These are phyloP conservation scores for Aspergillus brasiliensis DNA, from an alignment of 2,329 filamentous ascomycete genomes.

Conservation along the genomic window DNA sequence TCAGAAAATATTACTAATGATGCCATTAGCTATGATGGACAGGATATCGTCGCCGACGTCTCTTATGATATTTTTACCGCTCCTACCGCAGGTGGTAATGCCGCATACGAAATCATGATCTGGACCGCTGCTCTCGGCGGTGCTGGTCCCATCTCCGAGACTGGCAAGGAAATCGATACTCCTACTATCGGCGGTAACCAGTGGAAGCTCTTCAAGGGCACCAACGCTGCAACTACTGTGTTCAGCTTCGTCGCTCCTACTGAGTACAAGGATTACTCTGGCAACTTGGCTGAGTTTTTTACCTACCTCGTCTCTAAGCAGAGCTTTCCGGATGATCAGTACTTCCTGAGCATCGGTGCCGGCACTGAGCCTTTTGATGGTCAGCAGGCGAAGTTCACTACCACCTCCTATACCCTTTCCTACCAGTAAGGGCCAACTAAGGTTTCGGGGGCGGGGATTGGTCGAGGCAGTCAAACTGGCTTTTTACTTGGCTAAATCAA, in stretches of 20 bases:
- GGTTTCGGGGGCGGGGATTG: no score
- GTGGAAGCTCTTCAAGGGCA: conserved; percentile 62
- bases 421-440: no score
- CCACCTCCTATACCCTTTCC: no score
- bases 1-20: no score
- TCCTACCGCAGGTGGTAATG: conserved; percentile 45
- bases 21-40: conserved; percentile 54
- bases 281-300: not conserved
- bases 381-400: conserved; percentile 42
- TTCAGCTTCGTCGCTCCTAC: conserved; percentile 57
- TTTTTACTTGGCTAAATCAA: no score
- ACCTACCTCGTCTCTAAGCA: not conserved
- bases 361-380: conserved; percentile 62
- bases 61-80: conserved; percentile 62
- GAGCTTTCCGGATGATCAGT: not conserved
- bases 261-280: conserved; percentile 24
- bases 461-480: no score
- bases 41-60: conserved; percentile 55
- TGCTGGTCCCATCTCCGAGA: conserved; percentile 55
- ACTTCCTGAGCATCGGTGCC: conserved; percentile 35
- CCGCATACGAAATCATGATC: conserved; percentile 67
- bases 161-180: no score
- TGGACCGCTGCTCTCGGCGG: conserved; percentile 49
- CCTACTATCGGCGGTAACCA: conserved; percentile 52
- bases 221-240: conserved; percentile 55